Evolutionary conservation across 2,329 filamentous ascomycete genomes (phyloP).

Genomic region (Fusarium fracticaudum): DNA sequence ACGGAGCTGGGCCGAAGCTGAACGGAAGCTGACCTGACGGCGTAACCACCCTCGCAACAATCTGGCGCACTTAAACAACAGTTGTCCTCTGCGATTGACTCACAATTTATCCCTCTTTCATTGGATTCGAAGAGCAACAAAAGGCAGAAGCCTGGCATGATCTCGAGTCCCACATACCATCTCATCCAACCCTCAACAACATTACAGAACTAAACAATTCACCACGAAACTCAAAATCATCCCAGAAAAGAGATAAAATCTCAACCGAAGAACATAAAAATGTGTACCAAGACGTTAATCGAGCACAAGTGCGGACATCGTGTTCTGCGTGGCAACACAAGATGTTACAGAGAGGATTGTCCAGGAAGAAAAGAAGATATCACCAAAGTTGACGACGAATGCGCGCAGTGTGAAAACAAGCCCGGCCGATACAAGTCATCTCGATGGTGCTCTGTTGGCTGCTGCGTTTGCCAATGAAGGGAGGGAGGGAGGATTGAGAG

Average conservation of each 20-base stretch:
- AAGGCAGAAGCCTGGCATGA: neutral
- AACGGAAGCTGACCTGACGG: neutral
- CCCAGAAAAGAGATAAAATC: neutral
- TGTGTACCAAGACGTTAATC: constrained; percentile 49
- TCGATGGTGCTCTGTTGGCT: constrained; percentile 51
- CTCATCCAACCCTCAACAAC: neutral
- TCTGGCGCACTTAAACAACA: neutral
- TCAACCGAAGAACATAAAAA: constrained; percentile 19
- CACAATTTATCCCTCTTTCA: neutral
- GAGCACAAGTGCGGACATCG: constrained; percentile 51
- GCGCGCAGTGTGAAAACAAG: constrained; percentile 48
- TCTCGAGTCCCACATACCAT: neutral
- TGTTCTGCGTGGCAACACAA: constrained; percentile 48
- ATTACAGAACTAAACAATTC: neutral
- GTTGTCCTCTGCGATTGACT: neutral
- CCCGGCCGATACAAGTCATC: constrained; percentile 44
- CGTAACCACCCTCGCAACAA: constrained; percentile 14
- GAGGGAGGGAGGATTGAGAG: neutral
- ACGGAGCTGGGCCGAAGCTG: neutral
- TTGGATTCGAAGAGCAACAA: neutral
- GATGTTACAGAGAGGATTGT: constrained; percentile 48
- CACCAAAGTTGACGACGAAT: constrained; percentile 45
- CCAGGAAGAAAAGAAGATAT: constrained; percentile 46
- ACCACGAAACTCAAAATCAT: neutral
- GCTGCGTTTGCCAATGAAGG: constrained; percentile 43